These are phyloP conservation scores for Margaritispora aquatica DNA, from an alignment of 495 filamentous ascomycete genomes.

Conservation along the genomic window DNA sequence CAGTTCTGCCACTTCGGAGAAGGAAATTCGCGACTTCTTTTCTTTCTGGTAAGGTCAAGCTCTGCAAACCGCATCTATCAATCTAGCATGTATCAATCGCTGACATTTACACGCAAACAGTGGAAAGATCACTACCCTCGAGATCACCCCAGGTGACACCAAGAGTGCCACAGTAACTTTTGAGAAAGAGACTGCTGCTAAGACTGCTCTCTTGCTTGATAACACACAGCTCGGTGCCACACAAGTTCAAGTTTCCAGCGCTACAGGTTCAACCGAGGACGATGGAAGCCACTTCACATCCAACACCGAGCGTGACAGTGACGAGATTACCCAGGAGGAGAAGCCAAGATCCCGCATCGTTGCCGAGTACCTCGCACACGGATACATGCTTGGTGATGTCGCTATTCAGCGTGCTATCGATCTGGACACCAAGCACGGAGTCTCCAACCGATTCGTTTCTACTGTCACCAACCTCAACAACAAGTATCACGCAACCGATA, in stretches of 20 bases:
- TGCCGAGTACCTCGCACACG: constrained; percentile 92
- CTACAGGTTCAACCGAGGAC: constrained; percentile 57
- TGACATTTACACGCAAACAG: constrained; percentile 38
- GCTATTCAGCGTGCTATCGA: constrained; percentile 79
- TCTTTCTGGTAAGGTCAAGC: constrained; percentile 97
- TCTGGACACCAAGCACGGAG: constrained; percentile 85
- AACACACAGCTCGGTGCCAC: constrained; percentile 84
- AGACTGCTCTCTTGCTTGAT: constrained; percentile 93
- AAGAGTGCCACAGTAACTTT: constrained; percentile 89
- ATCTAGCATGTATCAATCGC: no score
- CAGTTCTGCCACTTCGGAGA: constrained; percentile 67
- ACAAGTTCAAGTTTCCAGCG: constrained; percentile 69
- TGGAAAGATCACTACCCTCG: constrained; percentile 82
- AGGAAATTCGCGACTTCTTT: constrained; percentile 95
- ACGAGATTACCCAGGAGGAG: constrained; percentile 83
- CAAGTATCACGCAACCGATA: constrained; percentile 75
- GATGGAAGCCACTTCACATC: constrained; percentile 43
- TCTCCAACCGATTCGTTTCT: constrained; percentile 67
- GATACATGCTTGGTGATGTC: constrained; percentile 81
- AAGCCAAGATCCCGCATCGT: constrained; percentile 90
- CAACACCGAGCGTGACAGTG: constrained; percentile 47
- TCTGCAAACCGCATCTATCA: no score
- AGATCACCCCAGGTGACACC: constrained; percentile 61
- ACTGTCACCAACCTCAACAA: constrained; percentile 71
- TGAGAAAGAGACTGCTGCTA: constrained; percentile 91